These are phyloP conservation scores for Reticulascus tulasneorum DNA, from an alignment of 2,329 filamentous ascomycete genomes.

Conservation along the genomic window DNA sequence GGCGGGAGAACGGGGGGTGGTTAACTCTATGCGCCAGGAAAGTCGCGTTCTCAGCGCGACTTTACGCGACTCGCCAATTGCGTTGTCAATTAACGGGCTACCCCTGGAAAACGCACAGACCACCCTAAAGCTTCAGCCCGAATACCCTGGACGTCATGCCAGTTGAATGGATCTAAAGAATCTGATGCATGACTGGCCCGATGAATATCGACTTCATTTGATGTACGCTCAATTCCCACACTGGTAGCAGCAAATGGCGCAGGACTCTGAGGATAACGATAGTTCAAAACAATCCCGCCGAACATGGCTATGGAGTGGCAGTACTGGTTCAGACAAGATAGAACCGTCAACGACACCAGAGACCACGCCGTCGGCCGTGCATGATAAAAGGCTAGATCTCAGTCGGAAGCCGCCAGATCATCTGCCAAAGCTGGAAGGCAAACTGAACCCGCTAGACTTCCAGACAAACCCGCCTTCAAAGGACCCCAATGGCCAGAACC, in stretches of 20 bases:
- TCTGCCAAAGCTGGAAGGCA: constrained; percentile 12
- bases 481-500: constrained; percentile 24
- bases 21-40: constrained; percentile 1
- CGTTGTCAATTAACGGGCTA: constrained; percentile 14
- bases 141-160: constrained; percentile 15
- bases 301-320: constrained; percentile 1
- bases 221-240: too few species aligned
- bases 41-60: constrained; percentile 13
- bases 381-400: constrained; percentile 1
- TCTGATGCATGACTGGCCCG: too few species aligned
- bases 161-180: too few species aligned
- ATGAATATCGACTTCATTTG: too few species aligned
- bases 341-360: constrained; percentile 6
- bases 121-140: constrained; percentile 4
- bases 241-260: constrained; percentile 6
- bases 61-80: constrained; percentile 14
- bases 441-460: constrained; percentile 13
- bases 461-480: constrained; percentile 17
- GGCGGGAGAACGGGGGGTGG: too few species aligned
- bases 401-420: constrained; percentile 1
- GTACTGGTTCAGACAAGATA: constrained; percentile 8
- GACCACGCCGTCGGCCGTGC: not conserved
- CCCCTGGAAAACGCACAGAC: constrained; percentile 8
- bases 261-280: constrained; percentile 4
- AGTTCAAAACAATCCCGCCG: not conserved